Percentiles rank a stretch among this genome's conserved stretches.
Conservation (phyloP, 2,329 filamentous ascomycete genomes). For the Fusarium bulbicola region DNA sequence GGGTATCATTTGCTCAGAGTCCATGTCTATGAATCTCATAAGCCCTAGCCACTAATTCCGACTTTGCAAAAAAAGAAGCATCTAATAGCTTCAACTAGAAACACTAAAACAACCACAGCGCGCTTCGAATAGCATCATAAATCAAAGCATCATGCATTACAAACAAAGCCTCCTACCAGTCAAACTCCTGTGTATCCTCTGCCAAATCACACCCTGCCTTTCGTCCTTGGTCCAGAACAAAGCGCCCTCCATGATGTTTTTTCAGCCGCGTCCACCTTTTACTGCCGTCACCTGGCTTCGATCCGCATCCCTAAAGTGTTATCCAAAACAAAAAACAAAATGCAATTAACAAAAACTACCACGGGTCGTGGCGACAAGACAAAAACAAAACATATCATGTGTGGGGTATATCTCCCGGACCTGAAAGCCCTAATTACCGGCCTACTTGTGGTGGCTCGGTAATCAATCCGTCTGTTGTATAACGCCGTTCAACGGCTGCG, state of each 20-base stretch:
- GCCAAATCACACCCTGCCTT: background rate
- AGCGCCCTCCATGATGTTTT: slow-evolving; percentile 17
- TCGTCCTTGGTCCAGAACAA: slow-evolving; percentile 10
- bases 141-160: slow-evolving; percentile 25
- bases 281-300: background rate
- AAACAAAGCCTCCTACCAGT: slow-evolving; percentile 17
- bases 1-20: slow-evolving; percentile 42
- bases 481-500: background rate
- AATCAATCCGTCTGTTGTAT: background rate
- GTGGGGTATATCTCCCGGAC: slow-evolving; percentile 45
- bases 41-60: slow-evolving; percentile 22
- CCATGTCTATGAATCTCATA: slow-evolving; percentile 32
- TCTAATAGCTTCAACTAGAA: slow-evolving; percentile 22
- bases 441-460: slow-evolving; percentile 6
- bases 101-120: slow-evolving; percentile 10
- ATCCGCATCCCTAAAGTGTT: slow-evolving; percentile 1
- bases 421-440: slow-evolving; percentile 24
- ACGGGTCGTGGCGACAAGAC: slow-evolving; percentile 12
- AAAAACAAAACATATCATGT: slow-evolving; percentile 34
- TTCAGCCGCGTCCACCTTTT: slow-evolving; percentile 26
- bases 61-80: slow-evolving; percentile 23
- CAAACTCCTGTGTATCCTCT: slow-evolving; percentile 25
- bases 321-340: slow-evolving; percentile 28
- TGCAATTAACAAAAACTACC: slow-evolving; percentile 11
- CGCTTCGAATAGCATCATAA: slow-evolving; percentile 18